These are phyloP conservation scores for Sporobolomyces roseus DNA, from an alignment of 768 basidiomycete species.

Conservation along the genomic window DNA sequence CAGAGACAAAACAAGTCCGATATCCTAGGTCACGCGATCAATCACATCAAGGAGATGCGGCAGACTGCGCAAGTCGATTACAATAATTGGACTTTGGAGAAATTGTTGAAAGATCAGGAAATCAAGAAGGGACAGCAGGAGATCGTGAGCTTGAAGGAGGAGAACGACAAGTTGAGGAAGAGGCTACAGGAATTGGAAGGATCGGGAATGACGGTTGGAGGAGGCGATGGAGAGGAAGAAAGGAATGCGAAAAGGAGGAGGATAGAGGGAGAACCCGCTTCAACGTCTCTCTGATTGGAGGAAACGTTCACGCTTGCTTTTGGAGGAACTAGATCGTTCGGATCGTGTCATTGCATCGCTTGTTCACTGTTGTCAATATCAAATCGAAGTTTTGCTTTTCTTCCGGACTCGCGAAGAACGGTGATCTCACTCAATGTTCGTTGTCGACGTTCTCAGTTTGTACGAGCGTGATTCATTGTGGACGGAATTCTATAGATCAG, in stretches of 20 bases:
- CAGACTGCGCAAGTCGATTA: constrained; percentile 86
- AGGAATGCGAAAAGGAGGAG: constrained; percentile 3
- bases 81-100: constrained; percentile 90
- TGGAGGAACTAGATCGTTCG: no score
- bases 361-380: no score
- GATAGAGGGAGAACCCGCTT: not conserved
- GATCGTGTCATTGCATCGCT: no score
- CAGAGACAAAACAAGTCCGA: constrained; percentile 61
- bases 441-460: no score
- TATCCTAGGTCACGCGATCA: constrained; percentile 78
- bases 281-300: not conserved
- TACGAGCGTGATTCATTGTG: no score
- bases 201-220: not conserved
- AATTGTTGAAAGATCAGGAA: constrained; percentile 72
- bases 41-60: constrained; percentile 86
- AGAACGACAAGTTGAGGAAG: not conserved
- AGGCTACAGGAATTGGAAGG: constrained; percentile 3
- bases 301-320: no score
- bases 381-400: no score
- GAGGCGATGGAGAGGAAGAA: not conserved
- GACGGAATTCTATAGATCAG: no score
- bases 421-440: no score
- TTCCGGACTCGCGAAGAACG: no score
- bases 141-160: not conserved
- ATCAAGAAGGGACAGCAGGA: not conserved